Evolutionary conservation across 495 filamentous ascomycete species (phyloP).

Genomic region (Aspergillus indologenus): DNA sequence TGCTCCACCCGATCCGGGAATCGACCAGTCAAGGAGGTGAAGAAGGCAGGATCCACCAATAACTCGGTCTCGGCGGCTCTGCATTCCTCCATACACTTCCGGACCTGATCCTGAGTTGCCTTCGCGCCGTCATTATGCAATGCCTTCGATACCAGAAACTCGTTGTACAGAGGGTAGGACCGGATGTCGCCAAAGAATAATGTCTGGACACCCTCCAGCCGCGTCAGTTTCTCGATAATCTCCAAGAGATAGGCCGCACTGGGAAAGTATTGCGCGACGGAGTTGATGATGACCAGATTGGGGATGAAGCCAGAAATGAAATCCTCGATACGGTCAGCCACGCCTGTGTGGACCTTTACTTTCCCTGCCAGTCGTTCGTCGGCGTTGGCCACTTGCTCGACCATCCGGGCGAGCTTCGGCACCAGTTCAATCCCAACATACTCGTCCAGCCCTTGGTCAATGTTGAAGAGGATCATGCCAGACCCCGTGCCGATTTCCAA

Average conservation of each 20-base stretch:
- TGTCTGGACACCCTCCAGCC: not conserved
- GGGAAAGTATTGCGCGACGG: conserved; percentile 8
- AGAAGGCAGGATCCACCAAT: conserved; percentile 7
- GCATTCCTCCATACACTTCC: not conserved
- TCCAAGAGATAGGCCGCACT: not conserved
- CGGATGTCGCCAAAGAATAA: conserved; percentile 7
- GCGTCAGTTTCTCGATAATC: not conserved
- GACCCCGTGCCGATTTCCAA: conserved; percentile 3
- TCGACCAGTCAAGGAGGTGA: not conserved
- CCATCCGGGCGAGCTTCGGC: not conserved
- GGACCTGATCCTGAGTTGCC: not conserved
- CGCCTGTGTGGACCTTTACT: not conserved
- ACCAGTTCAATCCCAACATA: conserved; percentile 3
- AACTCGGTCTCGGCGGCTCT: not conserved
- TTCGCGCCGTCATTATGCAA: not conserved
- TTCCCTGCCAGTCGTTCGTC: not conserved
- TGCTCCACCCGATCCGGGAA: conserved; percentile 5
- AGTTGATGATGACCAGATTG: conserved; percentile 2
- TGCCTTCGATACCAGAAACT: conserved; percentile 8
- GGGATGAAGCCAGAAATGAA: not conserved
- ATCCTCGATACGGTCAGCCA: not conserved
- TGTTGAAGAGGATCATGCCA: conserved; percentile 6
- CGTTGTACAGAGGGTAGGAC: conserved; percentile 4
- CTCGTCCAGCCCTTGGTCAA: not conserved
- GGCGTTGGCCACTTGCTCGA: not conserved